Evolutionary conservation across 2,329 filamentous ascomycete species (phyloP), one percentile per base, ranked within the genome.

Genomic region (Aureobasidium uvarum): DNA sequence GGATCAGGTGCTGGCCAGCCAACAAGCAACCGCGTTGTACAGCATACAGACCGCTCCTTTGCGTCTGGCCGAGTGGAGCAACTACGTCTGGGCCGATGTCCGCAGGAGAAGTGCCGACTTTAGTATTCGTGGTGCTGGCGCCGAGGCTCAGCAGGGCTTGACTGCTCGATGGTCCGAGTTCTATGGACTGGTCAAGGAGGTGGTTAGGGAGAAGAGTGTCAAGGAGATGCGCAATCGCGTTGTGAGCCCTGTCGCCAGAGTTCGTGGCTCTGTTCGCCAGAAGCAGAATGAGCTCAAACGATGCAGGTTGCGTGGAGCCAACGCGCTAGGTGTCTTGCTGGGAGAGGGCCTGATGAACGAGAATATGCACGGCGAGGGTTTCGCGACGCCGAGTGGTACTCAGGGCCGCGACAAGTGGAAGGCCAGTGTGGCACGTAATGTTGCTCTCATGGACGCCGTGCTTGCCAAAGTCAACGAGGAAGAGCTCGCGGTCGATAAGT

Each of bases 391-490:
- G 1, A 69, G 39, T 10, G 68, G 66, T 33, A 68, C 68, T 43
- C 69, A 74, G 36, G 71, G 68, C 14, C 70, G 71, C 38, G 76
- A 82, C 25, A 80, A 85, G 67, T 89, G 86, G 86, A 95, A 92
- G 75, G 86, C 85, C 41, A 86, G 90, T 13, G 86, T 97, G 23
- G 88, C 91, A 69, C 86, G 89, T 65, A 96, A 90, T 70, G 89
- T 97, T 51, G 86, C 87, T 25, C 79, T 97, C 36, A 96, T 98
- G 84, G 91, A 96, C 72, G 90, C 89, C 71, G 88, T 98, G 23
- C 83, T 96, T 6, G 85, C 84, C 33, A 89, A 92, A 70, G 86
- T 90, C 20, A 85, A 86, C 54, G 80, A 84, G 25, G 76, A 90
- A 46, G 86, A 90, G 28, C 75, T 81, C 23, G 77, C 77, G 10